Conservation (phyloP, 2,329 filamentous ascomycete genomes). For the Hypoxylon sp. region DNA sequence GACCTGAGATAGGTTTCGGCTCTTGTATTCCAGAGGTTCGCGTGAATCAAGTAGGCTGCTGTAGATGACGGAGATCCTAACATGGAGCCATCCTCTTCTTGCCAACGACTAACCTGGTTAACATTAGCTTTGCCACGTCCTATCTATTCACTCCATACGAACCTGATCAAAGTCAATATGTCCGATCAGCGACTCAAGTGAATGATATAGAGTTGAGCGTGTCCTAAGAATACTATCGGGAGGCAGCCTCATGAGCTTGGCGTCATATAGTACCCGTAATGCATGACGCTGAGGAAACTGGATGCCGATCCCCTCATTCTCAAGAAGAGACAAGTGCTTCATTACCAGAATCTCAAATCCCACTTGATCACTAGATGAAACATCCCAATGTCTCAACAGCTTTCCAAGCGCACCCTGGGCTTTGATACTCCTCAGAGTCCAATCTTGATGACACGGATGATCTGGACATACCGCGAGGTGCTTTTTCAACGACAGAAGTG, state of each 20-base stretch:
- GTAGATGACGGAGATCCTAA: constrained; percentile 25
- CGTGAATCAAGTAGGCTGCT: constrained; percentile 16
- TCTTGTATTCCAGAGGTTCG: constrained; percentile 7
- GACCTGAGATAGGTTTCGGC: constrained; percentile 22
- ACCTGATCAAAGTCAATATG: constrained; percentile 22
- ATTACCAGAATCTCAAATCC: constrained; percentile 29
- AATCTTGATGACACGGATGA: not conserved
- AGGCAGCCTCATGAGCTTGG: constrained; percentile 21
- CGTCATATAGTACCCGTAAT: not conserved
- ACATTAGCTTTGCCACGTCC: not conserved
- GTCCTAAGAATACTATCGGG: not conserved
- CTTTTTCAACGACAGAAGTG: constrained; percentile 50
- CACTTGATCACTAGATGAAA: constrained; percentile 32
- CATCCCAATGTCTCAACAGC: constrained; percentile 44
- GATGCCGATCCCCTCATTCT: constrained; percentile 1
- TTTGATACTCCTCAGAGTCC: not conserved
- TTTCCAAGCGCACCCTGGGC: constrained; percentile 2
- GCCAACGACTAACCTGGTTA: not conserved
- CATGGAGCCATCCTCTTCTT: constrained; percentile 20
- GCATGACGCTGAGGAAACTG: not conserved
- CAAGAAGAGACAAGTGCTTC: not conserved
- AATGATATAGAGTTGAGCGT: constrained; percentile 16
- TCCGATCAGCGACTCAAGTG: constrained; percentile 9
- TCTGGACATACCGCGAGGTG: constrained; percentile 28
- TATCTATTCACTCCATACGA: not conserved